phyloP scores from a whole-genome alignment of 306 rosid genomes.

The Medicago ruthenica region DNA sequence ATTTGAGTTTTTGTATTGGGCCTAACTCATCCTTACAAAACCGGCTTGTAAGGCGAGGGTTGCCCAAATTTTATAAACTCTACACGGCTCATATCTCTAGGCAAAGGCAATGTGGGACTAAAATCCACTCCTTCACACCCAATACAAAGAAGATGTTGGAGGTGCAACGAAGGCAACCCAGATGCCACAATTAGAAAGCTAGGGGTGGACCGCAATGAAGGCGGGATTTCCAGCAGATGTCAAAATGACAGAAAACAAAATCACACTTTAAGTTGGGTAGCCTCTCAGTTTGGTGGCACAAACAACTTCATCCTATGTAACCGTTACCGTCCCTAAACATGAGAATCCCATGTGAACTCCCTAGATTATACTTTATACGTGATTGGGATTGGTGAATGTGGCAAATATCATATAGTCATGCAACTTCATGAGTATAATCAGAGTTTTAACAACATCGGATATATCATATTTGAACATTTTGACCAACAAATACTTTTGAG shows the following conservation, averaged over 20 bases:
- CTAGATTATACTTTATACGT: not conserved
- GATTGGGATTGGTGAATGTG: not conserved
- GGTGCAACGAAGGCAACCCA: too few relatives aligned
- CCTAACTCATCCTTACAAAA: too few relatives aligned
- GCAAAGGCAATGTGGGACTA: too few relatives aligned
- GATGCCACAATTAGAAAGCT: too few relatives aligned
- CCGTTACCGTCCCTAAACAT: not conserved
- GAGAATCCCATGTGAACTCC: not conserved
- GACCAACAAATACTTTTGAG: slow-evolving; percentile 22
- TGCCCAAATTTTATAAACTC: too few relatives aligned
- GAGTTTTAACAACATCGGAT: not conserved
- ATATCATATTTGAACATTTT: slow-evolving; percentile 12
- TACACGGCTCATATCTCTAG: too few relatives aligned
- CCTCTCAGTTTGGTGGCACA: not conserved
- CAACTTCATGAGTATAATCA: not conserved
- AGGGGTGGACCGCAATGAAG: too few relatives aligned
- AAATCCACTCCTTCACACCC: too few relatives aligned
- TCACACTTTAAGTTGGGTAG: too few relatives aligned
- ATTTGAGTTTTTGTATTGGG: too few relatives aligned
- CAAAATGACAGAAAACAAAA: not conserved
- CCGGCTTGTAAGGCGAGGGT: too few relatives aligned
- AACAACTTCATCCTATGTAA: not conserved
- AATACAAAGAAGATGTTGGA: too few relatives aligned
- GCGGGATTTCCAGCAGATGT: not conserved
- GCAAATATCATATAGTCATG: not conserved